Percentiles rank a stretch among this genome's conserved stretches.
phyloP scores from a whole-genome alignment of 73 alveolate species.

The Tetrahymena elliotti region DNA sequence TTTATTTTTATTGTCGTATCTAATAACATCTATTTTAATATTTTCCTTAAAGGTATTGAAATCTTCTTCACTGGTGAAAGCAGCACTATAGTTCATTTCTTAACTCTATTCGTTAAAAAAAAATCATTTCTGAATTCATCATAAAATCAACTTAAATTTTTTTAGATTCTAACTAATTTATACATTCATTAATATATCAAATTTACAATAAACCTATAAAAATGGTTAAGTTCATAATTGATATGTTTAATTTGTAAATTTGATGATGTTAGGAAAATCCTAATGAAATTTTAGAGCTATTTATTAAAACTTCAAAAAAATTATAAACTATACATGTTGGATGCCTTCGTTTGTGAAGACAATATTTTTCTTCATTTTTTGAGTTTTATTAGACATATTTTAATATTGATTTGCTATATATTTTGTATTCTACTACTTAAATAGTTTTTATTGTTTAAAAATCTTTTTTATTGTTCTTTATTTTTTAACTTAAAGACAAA shows the following conservation, averaged over 20 bases:
- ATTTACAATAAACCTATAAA: neutral
- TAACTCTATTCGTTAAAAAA: neutral
- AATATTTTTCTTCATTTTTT: neutral
- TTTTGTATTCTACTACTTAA: neutral
- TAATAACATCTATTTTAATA: neutral
- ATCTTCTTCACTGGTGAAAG: neutral
- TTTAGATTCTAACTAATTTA: too few species aligned
- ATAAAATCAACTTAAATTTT: neutral
- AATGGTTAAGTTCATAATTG: neutral
- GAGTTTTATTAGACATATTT: neutral
- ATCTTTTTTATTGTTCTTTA: neutral
- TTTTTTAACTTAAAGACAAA: neutral
- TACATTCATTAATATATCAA: neutral
- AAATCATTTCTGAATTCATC: neutral
- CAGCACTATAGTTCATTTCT: neutral
- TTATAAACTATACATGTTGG: neutral
- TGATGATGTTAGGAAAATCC: neutral
- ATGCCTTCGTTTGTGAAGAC: neutral
- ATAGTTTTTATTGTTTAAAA: neutral
- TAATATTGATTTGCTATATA: neutral
- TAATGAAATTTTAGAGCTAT: too few species aligned
- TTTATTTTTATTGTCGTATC: constrained; percentile 43
- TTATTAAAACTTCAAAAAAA: neutral
- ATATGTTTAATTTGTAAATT: neutral
- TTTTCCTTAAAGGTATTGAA: neutral